Evolutionary conservation across 305 asterid genomes (phyloP).

Genomic region (Ajuga reptans): DNA sequence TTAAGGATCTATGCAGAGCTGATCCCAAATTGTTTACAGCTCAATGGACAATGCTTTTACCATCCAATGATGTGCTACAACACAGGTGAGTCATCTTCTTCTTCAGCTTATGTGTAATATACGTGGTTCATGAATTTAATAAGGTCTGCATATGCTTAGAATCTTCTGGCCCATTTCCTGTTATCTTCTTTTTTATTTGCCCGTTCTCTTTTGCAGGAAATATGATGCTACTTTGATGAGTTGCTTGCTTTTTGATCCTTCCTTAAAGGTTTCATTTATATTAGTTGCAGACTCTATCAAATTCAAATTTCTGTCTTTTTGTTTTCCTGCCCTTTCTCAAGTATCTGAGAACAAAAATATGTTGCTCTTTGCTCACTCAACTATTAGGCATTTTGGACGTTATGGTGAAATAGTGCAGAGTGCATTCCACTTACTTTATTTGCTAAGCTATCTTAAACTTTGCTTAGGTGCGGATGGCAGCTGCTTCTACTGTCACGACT

Average conservation of each 20-base stretch:
- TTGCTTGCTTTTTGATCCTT: slow-evolving; percentile 87
- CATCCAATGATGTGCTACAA: slow-evolving; percentile 74
- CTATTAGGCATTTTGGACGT: slow-evolving; percentile 9
- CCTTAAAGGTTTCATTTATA: slow-evolving; percentile 49
- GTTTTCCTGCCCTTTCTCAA: too few species aligned
- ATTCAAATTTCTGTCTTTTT: slow-evolving; percentile 6
- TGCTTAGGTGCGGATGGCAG: slow-evolving; percentile 67
- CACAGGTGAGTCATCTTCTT: slow-evolving; percentile 50
- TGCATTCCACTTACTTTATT: neutral
- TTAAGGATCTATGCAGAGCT: slow-evolving; percentile 83
- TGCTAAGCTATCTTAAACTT: slow-evolving; percentile 14
- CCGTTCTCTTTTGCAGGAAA: slow-evolving; percentile 47
- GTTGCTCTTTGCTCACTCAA: slow-evolving; percentile 11
- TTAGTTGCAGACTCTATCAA: slow-evolving; percentile 12
- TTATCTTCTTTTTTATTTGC: slow-evolving; percentile 11
- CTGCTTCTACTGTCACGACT: slow-evolving; percentile 66
- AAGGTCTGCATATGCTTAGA: neutral
- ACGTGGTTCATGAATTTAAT: neutral
- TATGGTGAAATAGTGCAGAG: neutral
- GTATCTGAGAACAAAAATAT: neutral
- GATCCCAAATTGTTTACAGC: slow-evolving; percentile 79
- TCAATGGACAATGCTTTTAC: slow-evolving; percentile 86
- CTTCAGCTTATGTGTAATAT: slow-evolving; percentile 14
- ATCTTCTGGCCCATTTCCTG: neutral
- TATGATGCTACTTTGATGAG: slow-evolving; percentile 72